Evolutionary conservation across 1,284 basidiomycete genomes (phyloP).

Genomic region (Puccinia triticina): DNA sequence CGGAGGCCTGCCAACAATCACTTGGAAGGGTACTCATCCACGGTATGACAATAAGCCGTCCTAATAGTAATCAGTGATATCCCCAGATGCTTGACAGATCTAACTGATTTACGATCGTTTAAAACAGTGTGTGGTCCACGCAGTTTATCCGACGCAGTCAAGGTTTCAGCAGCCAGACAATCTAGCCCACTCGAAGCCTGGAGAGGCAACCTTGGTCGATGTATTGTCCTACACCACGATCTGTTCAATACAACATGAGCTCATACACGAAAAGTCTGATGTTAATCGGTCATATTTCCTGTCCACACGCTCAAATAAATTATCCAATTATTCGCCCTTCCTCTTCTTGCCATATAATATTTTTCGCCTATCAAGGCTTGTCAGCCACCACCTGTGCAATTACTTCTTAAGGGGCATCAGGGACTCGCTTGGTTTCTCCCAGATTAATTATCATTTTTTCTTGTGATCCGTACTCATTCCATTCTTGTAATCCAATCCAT

Average conservation of each 20-base stretch:
- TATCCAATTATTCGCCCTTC: no score
- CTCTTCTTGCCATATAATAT: no score
- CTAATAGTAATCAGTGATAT: not conserved
- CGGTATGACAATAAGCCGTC: not conserved
- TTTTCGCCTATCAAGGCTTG: no score
- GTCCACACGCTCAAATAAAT: no score
- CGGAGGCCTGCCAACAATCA: not conserved
- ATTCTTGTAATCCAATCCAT: not conserved
- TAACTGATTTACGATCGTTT: not conserved
- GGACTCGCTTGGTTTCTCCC: not conserved
- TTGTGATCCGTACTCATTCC: not conserved
- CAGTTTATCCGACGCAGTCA: slow-evolving; percentile 18
- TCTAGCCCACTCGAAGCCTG: slow-evolving; percentile 29
- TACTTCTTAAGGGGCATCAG: not conserved
- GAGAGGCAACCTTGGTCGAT: slow-evolving; percentile 12
- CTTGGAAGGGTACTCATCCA: slow-evolving; percentile 22
- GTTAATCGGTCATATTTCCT: no score
- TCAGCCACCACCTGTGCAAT: no score
- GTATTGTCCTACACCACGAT: slow-evolving; percentile 25
- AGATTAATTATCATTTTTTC: not conserved
- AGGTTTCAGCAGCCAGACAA: slow-evolving; percentile 20
- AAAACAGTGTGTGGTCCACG: slow-evolving; percentile 27
- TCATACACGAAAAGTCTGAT: no score
- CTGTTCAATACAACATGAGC: slow-evolving; percentile 33
- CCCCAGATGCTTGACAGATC: not conserved